Evolutionary conservation across 192 early-diverging fungal genomes (phyloP).

Genomic region (Rhizoclosmatium sp.): DNA sequence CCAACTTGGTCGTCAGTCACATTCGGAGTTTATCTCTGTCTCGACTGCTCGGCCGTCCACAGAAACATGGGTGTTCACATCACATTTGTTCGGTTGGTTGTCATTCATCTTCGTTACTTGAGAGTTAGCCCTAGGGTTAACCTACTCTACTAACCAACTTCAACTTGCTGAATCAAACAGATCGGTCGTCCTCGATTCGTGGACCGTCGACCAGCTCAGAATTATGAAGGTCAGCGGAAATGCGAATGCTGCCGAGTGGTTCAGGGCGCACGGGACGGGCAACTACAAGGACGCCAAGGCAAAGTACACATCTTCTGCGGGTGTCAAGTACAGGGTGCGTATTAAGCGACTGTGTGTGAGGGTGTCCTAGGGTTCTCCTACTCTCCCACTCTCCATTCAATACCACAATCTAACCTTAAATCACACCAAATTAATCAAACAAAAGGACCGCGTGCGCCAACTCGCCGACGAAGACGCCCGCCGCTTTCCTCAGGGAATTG

Average conservation of each 20-base stretch:
- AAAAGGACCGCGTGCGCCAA: constrained; percentile 3
- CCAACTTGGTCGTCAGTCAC: constrained; percentile 96
- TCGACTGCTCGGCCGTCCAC: constrained; percentile 95
- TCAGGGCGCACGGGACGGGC: constrained; percentile 73
- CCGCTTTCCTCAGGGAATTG: constrained; percentile 51
- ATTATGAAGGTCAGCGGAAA: constrained; percentile 91
- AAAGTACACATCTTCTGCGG: constrained; percentile 81
- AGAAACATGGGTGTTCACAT: constrained; percentile 98
- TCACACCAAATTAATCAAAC: not conserved
- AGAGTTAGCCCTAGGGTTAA: too few relatives aligned
- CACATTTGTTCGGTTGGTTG: constrained; percentile 85
- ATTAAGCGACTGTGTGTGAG: constrained; percentile 57
- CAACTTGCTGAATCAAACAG: constrained; percentile 44
- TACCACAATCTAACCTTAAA: not conserved
- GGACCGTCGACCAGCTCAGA: constrained; percentile 93
- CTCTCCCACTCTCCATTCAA: too few relatives aligned
- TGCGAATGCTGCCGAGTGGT: constrained; percentile 78
- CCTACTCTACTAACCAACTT: too few relatives aligned
- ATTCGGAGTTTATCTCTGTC: constrained; percentile 94
- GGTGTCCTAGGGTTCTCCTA: too few relatives aligned
- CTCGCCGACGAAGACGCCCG: constrained; percentile 29
- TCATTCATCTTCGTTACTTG: too few relatives aligned
- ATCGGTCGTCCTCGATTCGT: constrained; percentile 88
- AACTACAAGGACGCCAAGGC: constrained; percentile 74
- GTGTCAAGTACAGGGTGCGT: constrained; percentile 76